Evolutionary conservation across 129 eudicot genomes (phyloP).

Genomic region (Silybum marianum): DNA sequence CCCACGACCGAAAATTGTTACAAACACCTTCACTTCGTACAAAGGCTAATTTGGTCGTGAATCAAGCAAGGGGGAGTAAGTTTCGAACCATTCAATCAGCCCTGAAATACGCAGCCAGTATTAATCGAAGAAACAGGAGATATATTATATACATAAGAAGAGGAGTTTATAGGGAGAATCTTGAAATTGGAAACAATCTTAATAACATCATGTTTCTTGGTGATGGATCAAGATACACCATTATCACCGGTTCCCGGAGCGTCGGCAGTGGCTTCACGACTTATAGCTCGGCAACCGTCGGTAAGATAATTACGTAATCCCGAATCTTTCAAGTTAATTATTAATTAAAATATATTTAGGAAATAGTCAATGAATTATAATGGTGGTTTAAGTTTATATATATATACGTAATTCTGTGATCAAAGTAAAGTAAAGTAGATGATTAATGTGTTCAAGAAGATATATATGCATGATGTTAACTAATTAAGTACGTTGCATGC

Average conservation of each 20-base stretch:
- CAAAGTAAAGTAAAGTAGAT: slow-evolving; percentile 40
- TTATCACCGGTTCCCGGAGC: slow-evolving; percentile 54
- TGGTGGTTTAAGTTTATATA: background rate
- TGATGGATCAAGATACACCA: slow-evolving; percentile 50
- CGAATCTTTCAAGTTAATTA: background rate
- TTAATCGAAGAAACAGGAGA: slow-evolving; percentile 42
- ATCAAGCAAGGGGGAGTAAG: slow-evolving; percentile 47
- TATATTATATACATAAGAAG: slow-evolving; percentile 42
- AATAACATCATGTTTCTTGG: slow-evolving; percentile 57
- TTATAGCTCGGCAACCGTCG: slow-evolving; percentile 56
- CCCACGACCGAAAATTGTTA: slow-evolving; percentile 43
- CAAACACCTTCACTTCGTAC: slow-evolving; percentile 39
- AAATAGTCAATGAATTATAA: background rate
- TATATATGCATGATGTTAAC: slow-evolving; percentile 18
- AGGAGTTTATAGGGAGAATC: slow-evolving; percentile 53
- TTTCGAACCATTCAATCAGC: slow-evolving; percentile 52
- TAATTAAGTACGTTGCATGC: slow-evolving; percentile 26
- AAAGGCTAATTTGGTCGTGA: slow-evolving; percentile 50
- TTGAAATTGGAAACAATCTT: slow-evolving; percentile 39
- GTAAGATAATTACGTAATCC: slow-evolving; percentile 27
- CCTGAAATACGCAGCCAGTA: slow-evolving; percentile 48
- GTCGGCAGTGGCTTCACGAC: slow-evolving; percentile 52
- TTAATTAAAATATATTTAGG: background rate
- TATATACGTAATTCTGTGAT: slow-evolving; percentile 25
- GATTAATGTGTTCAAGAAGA: slow-evolving; percentile 15